phyloP scores from a whole-genome alignment of 345 rosid species.

The Cardamine chenopodiifolia region DNA sequence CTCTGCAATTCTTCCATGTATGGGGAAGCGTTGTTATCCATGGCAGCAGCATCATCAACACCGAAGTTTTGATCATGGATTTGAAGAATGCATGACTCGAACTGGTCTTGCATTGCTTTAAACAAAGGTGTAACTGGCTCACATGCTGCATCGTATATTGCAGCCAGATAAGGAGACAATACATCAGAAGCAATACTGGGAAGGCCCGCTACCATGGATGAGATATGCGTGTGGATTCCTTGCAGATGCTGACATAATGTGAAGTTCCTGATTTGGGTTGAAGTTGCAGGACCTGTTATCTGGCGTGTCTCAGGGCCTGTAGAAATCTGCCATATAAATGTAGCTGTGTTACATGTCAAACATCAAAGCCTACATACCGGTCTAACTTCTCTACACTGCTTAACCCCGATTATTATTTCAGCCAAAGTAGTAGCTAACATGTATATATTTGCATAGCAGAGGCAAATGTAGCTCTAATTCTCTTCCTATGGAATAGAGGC shows the following conservation, averaged over 20 bases:
- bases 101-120: slow-evolving; percentile 88
- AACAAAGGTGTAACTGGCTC: slow-evolving; percentile 90
- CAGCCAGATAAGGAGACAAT: slow-evolving; percentile 74
- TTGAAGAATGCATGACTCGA: slow-evolving; percentile 86
- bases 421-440: slow-evolving; percentile 12
- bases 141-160: slow-evolving; percentile 79
- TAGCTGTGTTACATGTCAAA: slow-evolving; percentile 22
- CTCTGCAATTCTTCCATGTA: slow-evolving; percentile 98
- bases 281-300: slow-evolving; percentile 77
- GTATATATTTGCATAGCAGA: neutral
- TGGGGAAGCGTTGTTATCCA: slow-evolving; percentile 87
- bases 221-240: slow-evolving; percentile 76
- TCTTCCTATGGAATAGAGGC: neutral
- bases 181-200: slow-evolving; percentile 84
- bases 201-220: slow-evolving; percentile 65
- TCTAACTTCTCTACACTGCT: slow-evolving; percentile 21
- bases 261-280: slow-evolving; percentile 87
- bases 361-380: neutral
- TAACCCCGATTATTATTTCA: neutral
- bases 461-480: neutral
- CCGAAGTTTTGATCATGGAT: slow-evolving; percentile 94
- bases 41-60: slow-evolving; percentile 80
- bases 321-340: slow-evolving; percentile 72
- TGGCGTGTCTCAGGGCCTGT: slow-evolving; percentile 96
- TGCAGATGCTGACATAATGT: slow-evolving; percentile 91